Base-by-base conservation (phyloP, 176 grass and related monocot species). In the Pharus latifolius region DNA sequence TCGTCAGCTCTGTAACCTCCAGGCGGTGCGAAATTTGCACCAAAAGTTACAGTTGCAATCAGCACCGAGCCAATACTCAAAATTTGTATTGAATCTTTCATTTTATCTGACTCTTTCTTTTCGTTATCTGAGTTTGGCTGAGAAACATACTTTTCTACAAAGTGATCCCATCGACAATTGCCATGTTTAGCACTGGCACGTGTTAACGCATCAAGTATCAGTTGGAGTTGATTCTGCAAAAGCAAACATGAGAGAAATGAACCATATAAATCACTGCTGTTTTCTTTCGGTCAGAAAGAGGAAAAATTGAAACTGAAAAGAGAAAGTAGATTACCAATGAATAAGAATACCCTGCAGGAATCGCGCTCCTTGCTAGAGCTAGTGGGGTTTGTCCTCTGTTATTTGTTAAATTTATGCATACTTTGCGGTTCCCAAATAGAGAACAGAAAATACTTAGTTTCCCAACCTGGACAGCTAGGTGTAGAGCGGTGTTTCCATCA, bases 401-500 rank as follows among this genome's bases (percentile, higher is more conserved):
- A 12, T 84, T 84, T 18, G 29, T 20, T 14, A 84, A 35, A 6
- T 72, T 78, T 15, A 84, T 33, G 3, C 31, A 12, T 0, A 65
- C 43, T 0, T 33, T 0, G 3, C 2, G n/a, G 32, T 25, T 50
- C 13, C 25, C 3, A 30, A 84, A 13, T n/a, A 84, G 25, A 0
- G 3, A 3, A 0, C 28, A 47, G 67, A 65, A 78, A 2, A 78
- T 58, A 30, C 46, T 28, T 3, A 71, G 1, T 5, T 78, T 55
- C 13, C 81, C 67, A 0, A 5, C 3, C 0, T 0, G 1, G 1
- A 76, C 16, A 4, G 79, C 84, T 0, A 81, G 31, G 58, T 81
- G 84, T 42, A 87, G 19, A 6, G 63, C 62, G 6, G 82, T 85
- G 60, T 85, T 62, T 4, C 76, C 82, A 1, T 87, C n/a, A 1